These are phyloP conservation scores for Coemansia sp. DNA, from an alignment of 192 early-diverging fungal genomes.

Conservation along the genomic window DNA sequence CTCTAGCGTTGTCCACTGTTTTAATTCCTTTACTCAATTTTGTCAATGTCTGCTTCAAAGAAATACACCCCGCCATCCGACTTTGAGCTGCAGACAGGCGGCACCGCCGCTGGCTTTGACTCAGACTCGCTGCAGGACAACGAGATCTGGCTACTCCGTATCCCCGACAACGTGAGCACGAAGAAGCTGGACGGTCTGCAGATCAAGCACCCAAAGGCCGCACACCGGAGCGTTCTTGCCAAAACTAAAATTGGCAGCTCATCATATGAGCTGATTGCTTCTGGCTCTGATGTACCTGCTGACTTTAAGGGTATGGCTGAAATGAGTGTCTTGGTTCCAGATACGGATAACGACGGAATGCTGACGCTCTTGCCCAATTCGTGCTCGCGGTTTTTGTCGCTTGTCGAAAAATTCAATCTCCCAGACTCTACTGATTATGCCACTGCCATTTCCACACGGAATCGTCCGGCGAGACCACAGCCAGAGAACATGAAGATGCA, in stretches of 20 bases:
- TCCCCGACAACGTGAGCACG: conserved; percentile 39
- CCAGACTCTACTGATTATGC: conserved; percentile 28
- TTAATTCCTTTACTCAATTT: background rate
- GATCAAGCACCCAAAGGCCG: conserved; percentile 38
- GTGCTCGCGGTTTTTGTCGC: conserved; percentile 26
- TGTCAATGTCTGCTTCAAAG: background rate
- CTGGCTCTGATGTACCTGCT: conserved; percentile 1
- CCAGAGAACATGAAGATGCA: conserved; percentile 48
- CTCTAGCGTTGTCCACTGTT: background rate
- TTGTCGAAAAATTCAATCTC: conserved; percentile 41
- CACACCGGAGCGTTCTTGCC: conserved; percentile 24
- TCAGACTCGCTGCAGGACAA: conserved; percentile 23
- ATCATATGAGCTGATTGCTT: conserved; percentile 30
- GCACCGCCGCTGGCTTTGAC: conserved; percentile 7
- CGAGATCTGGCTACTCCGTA: conserved; percentile 50
- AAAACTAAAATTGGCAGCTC: conserved; percentile 10
- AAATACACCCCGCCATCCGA: conserved; percentile 39
- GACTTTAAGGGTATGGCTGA: conserved; percentile 49
- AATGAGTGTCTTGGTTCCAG: conserved; percentile 46
- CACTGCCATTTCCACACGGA: conserved; percentile 15
- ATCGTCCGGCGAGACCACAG: conserved; percentile 25
- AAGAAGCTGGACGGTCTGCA: conserved; percentile 35
- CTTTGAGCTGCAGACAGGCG: conserved; percentile 24
- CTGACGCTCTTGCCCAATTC: conserved; percentile 30
- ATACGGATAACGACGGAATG: conserved; percentile 25